phyloP scores from a whole-genome alignment of 768 basidiomycete genomes.

The Auricularia sp. region DNA sequence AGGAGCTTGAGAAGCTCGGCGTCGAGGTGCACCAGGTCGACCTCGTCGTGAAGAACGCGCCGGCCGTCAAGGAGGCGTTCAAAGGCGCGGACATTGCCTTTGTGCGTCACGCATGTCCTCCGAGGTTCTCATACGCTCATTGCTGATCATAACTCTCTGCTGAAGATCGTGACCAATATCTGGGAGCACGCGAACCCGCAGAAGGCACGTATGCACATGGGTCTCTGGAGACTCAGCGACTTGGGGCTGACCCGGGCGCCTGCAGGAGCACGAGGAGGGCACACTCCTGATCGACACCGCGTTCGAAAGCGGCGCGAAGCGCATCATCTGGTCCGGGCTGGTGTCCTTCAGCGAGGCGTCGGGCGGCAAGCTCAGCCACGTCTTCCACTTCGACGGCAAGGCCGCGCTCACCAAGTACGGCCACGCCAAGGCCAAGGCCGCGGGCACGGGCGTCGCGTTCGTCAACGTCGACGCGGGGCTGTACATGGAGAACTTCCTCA shows the following conservation, averaged over 20 bases:
- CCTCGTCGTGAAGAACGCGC: background rate
- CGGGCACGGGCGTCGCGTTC: slow-evolving; percentile 13
- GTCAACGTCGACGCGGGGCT: slow-evolving; percentile 12
- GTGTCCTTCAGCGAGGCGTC: background rate
- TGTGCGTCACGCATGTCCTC: background rate
- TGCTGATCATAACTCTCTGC: background rate
- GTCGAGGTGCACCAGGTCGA: slow-evolving; percentile 14
- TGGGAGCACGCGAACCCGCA: background rate
- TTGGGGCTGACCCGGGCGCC: background rate
- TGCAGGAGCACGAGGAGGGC: background rate
- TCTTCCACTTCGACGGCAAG: background rate
- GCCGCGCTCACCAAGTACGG: background rate
- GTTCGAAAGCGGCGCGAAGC: background rate
- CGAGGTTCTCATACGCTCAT: background rate
- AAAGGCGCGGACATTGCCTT: background rate
- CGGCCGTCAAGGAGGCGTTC: background rate
- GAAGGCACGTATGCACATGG: background rate
- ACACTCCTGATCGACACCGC: background rate
- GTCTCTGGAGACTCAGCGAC: background rate
- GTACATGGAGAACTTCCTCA: background rate
- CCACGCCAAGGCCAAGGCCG: slow-evolving; percentile 3
- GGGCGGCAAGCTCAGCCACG: background rate
- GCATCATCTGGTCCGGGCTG: background rate
- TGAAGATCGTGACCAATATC: background rate
- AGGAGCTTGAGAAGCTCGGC: slow-evolving; percentile 15